phyloP scores from a whole-genome alignment of 768 basidiomycete genomes.

The Jaapia argillacea region DNA sequence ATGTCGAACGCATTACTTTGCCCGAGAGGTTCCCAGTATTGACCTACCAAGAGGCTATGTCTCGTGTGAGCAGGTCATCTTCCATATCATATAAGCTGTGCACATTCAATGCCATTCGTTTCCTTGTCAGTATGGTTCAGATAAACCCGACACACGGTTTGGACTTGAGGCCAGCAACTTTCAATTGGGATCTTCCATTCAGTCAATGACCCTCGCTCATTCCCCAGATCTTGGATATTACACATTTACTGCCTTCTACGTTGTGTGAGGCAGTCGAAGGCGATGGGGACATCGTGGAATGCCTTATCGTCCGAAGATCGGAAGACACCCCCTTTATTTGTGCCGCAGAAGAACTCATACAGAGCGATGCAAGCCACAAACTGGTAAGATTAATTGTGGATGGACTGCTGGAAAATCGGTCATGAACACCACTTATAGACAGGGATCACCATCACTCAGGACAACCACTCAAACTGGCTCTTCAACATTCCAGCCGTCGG shows the following conservation, averaged over 20 bases:
- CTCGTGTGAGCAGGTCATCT: conserved; percentile 41
- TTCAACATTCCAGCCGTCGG: not conserved
- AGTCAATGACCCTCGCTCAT: no score
- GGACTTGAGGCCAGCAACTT: conserved; percentile 74
- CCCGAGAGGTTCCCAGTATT: conserved; percentile 64
- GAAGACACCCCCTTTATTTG: conserved; percentile 24
- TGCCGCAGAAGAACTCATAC: conserved; percentile 29
- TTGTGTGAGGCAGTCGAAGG: conserved; percentile 14
- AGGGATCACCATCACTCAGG: not conserved
- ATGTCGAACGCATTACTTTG: conserved; percentile 52
- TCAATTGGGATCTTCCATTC: no score
- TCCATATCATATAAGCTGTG: conserved; percentile 6
- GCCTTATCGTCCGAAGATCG: conserved; percentile 20
- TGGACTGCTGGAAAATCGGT: no score
- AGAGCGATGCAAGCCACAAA: no score
- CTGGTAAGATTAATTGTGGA: no score
- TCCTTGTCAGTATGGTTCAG: conserved; percentile 74
- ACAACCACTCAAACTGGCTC: conserved; percentile 3
- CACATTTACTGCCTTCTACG: conserved; percentile 18
- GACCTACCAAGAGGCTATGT: conserved; percentile 90
- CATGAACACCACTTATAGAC: no score
- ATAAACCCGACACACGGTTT: conserved; percentile 91
- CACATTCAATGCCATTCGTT: conserved; percentile 13
- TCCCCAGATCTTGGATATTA: conserved; percentile 23
- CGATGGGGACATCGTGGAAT: conserved; percentile 20